Evolutionary conservation across 495 filamentous ascomycete genomes (phyloP).

Genomic region (Collariella sp.): DNA sequence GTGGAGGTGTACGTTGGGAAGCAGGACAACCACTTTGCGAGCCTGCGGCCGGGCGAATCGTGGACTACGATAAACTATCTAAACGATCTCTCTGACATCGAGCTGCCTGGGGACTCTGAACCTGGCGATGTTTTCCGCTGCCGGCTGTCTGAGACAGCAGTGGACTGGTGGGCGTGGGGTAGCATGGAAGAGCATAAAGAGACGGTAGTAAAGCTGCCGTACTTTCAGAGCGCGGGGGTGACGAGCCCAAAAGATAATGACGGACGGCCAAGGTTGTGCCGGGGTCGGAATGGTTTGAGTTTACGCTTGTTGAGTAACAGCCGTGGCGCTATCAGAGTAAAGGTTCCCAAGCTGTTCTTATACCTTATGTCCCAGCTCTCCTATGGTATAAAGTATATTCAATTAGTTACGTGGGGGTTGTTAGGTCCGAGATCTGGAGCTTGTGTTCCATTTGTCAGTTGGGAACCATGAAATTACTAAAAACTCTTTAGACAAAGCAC

Average conservation of each 20-base stretch:
- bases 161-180: background rate
- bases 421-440: too few relatives aligned
- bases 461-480: too few relatives aligned
- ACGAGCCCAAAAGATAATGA: background rate
- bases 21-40: background rate
- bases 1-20: background rate
- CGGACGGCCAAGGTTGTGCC: background rate
- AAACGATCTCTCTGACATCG: background rate
- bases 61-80: background rate
- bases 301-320: background rate
- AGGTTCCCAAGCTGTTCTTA: too few relatives aligned
- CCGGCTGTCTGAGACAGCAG: background rate
- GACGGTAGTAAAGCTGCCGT: background rate
- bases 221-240: background rate
- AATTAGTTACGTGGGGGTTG: too few relatives aligned
- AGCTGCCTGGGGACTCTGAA: background rate
- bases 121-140: background rate
- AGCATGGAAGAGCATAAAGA: background rate
- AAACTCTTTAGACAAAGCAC: too few relatives aligned
- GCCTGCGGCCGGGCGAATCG: background rate
- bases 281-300: background rate
- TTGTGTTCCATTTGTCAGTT: too few relatives aligned
- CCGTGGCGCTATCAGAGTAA: too few relatives aligned
- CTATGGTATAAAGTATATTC: too few relatives aligned
- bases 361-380: too few relatives aligned